Base-by-base conservation (phyloP, 2,329 filamentous ascomycete species). In the Sporothrix curviconia region DNA sequence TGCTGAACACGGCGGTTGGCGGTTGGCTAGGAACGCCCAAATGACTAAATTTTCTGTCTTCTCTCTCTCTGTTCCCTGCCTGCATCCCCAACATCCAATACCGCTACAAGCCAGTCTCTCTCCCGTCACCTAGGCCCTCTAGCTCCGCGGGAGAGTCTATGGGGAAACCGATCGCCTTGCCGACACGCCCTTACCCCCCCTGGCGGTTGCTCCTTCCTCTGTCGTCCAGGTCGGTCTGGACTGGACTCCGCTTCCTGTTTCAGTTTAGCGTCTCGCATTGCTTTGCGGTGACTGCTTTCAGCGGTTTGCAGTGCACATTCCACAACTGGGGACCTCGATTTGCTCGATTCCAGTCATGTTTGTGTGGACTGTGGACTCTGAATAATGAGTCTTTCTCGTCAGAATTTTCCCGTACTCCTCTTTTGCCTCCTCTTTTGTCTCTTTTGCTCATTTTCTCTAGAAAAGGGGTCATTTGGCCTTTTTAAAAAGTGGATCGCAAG, bases 61-160 rank as follows among this genome's bases (percentile, higher is more conserved):
- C 4, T 34, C 17, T 19, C 8, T 49, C 11, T 15, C 28, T 49
- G 19, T 49, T 17, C 15, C 46, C 19, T 30, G 22, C 14, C 19
- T 12, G 19, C 11, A 28, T 34, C 32, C 9, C 32, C 32, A 34
- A 8, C 37, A 2, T 39, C 34, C 36, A 40, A 40, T 19, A 30
- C 49, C 49, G 49, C 49, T 52, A n/a, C 49, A 40, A 52, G 49
- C 49, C 49, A 36, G 24, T 40, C 36, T 25, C 32, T 39, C 47
- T 51, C 32, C 47, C 47, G 24, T 24, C 19, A 39, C 49, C 22
- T 39, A 52, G 36, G 19, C 19, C 32, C 24, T 7, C 6, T 32
- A 50, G 47, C 47, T 50, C 30, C 17, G 36, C 46, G 46, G 19
- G 12, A 46, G 40, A 25, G 9, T 6, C 19, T 11, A 5, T 52